Percentiles rank a stretch among this genome's conserved stretches.
Evolutionary conservation across 345 rosid genomes (phyloP).

Genomic region (Orychophragmus violaceus): DNA sequence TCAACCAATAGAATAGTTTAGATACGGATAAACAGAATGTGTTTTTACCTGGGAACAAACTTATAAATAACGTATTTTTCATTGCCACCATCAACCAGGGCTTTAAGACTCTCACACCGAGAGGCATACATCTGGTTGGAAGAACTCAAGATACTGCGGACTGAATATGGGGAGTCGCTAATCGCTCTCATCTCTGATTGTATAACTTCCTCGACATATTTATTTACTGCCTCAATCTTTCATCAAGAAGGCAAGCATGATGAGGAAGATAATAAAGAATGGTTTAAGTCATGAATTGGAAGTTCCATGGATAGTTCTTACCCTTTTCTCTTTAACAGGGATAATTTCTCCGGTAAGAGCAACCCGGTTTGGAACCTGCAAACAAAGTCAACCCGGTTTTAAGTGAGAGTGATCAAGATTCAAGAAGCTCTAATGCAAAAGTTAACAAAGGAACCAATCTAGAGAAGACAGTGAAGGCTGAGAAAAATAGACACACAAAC

Average conservation of each 20-base stretch:
- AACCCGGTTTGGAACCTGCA: constrained; percentile 71
- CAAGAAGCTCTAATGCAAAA: not conserved
- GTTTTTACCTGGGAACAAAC: constrained; percentile 58
- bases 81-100: constrained; percentile 44
- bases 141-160: constrained; percentile 62
- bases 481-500: constrained; percentile 32
- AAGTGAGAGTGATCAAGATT: not conserved
- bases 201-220: constrained; percentile 47
- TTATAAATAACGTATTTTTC: constrained; percentile 60
- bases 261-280: not conserved
- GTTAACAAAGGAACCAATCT: not conserved
- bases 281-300: not conserved
- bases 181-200: constrained; percentile 43
- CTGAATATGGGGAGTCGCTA: constrained; percentile 43
- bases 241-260: not conserved
- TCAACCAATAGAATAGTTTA: not conserved
- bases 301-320: constrained; percentile 10
- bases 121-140: constrained; percentile 49
- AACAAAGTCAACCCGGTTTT: constrained; percentile 1
- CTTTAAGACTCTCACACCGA: constrained; percentile 54
- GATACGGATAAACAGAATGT: not conserved
- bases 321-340: constrained; percentile 67
- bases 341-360: constrained; percentile 72
- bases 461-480: constrained; percentile 3
- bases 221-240: constrained; percentile 26